phyloP scores from a whole-genome alignment of 129 eudicot species.

The Escallonia rubra region DNA sequence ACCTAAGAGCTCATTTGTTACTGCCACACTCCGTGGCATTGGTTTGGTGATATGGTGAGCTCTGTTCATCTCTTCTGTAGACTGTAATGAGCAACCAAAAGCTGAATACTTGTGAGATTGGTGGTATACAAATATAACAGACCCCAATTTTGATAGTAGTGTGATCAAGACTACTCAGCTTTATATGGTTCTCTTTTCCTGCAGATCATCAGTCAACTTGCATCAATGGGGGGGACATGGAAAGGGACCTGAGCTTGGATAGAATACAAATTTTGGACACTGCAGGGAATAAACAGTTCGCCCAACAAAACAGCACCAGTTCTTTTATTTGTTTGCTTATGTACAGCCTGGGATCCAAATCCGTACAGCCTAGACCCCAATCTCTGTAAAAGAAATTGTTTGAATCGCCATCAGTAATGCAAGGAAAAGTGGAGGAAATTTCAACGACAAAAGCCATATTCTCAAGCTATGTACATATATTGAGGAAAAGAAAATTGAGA shows the following conservation, averaged over 20 bases:
- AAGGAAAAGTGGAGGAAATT: not conserved
- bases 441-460: not conserved
- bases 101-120: not conserved
- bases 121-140: not conserved
- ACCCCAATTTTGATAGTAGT: not conserved
- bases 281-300: constrained; percentile 13
- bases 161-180: not conserved
- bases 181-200: constrained; percentile 8
- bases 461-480: constrained; percentile 23
- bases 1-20: too few relatives aligned
- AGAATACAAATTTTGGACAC: not conserved
- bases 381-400: constrained; percentile 12
- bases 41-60: too few relatives aligned
- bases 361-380: constrained; percentile 7
- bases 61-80: too few relatives aligned
- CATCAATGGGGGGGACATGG: constrained; percentile 1
- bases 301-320: not conserved
- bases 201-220: not conserved
- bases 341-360: too few relatives aligned
- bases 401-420: not conserved
- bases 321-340: not conserved
- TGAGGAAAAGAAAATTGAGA: not conserved
- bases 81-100: not conserved
- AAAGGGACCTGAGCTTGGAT: constrained; percentile 16
- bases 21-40: too few relatives aligned